Percentiles rank a stretch among this genome's conserved stretches.
Conservation (phyloP, 805 yeast genomes). For the Kuraishia cidri region DNA sequence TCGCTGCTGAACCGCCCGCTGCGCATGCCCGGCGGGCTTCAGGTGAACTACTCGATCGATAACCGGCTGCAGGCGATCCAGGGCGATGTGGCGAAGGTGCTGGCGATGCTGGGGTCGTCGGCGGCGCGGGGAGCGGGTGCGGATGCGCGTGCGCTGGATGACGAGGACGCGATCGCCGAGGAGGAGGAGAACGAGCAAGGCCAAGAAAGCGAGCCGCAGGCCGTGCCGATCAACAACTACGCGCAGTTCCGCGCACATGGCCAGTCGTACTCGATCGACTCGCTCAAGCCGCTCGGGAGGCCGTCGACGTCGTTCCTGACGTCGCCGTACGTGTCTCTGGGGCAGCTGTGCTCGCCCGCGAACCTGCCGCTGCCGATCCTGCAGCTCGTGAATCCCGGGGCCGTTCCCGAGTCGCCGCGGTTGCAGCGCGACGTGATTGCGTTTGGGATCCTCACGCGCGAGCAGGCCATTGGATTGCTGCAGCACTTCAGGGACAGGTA, state of each 20-base stretch:
- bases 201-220: slow-evolving; percentile 8
- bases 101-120: not conserved
- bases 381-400: slow-evolving; percentile 18
- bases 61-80: slow-evolving; percentile 1
- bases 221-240: slow-evolving; percentile 7
- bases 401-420: slow-evolving; percentile 6
- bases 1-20: slow-evolving; percentile 1
- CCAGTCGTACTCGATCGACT: slow-evolving; percentile 9
- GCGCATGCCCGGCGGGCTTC: slow-evolving; percentile 3
- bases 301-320: slow-evolving; percentile 26
- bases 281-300: slow-evolving; percentile 18
- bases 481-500: slow-evolving; percentile 55
- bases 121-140: not conserved
- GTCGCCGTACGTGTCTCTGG: slow-evolving; percentile 35
- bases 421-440: slow-evolving; percentile 38
- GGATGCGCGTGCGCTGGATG: not conserved
- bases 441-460: slow-evolving; percentile 34
- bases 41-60: slow-evolving; percentile 1
- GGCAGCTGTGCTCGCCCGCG: slow-evolving; percentile 19
- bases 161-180: not conserved
- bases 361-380: slow-evolving; percentile 26
- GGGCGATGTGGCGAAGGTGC: slow-evolving; percentile 1
- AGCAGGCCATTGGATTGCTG: slow-evolving; percentile 41
- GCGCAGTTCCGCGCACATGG: slow-evolving; percentile 7
- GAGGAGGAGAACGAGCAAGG: not conserved